Evolutionary conservation across 148 eudicot species (phyloP).

Genomic region (Persicaria maculosa): DNA sequence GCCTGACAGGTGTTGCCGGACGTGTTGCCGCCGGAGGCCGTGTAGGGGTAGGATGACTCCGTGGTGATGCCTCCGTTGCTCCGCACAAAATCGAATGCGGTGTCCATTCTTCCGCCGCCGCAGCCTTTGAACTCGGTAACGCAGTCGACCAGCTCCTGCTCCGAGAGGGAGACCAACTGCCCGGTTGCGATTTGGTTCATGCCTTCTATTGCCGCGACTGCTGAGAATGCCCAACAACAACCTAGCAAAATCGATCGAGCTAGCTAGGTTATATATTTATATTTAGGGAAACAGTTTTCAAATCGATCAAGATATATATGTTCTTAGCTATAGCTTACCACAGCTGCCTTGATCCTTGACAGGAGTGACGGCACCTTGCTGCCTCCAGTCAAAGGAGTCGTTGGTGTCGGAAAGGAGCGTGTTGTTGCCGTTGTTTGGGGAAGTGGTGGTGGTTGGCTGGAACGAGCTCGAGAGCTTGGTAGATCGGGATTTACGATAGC

Average conservation of each 20-base stretch:
- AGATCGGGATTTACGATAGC: slow-evolving; percentile 16
- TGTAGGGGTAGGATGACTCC: slow-evolving; percentile 45
- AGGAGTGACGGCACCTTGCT: slow-evolving; percentile 46
- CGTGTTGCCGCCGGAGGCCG: slow-evolving; percentile 15
- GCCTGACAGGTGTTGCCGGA: slow-evolving; percentile 18
- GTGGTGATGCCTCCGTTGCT: slow-evolving; percentile 34
- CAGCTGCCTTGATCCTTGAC: slow-evolving; percentile 49
- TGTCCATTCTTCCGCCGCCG: slow-evolving; percentile 25
- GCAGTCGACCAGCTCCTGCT: slow-evolving; percentile 51
- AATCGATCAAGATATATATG: too few species aligned
- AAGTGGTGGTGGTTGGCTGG: background rate
- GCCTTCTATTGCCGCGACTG: slow-evolving; percentile 37
- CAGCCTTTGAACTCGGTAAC: slow-evolving; percentile 39
- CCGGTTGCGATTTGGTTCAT: slow-evolving; percentile 30
- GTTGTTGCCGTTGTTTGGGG: background rate
- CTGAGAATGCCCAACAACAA: slow-evolving; percentile 49
- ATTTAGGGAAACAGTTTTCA: too few species aligned
- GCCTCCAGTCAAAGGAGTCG: slow-evolving; percentile 48
- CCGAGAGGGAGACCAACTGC: slow-evolving; percentile 35
- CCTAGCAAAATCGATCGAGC: too few species aligned
- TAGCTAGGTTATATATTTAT: too few species aligned
- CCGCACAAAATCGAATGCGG: slow-evolving; percentile 31
- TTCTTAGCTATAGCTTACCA: slow-evolving; percentile 28
- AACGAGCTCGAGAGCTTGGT: background rate
- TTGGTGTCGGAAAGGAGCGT: slow-evolving; percentile 6